These are phyloP conservation scores for Emergomyces orientalis DNA, from an alignment of 2,329 filamentous ascomycete species.

Conservation along the genomic window DNA sequence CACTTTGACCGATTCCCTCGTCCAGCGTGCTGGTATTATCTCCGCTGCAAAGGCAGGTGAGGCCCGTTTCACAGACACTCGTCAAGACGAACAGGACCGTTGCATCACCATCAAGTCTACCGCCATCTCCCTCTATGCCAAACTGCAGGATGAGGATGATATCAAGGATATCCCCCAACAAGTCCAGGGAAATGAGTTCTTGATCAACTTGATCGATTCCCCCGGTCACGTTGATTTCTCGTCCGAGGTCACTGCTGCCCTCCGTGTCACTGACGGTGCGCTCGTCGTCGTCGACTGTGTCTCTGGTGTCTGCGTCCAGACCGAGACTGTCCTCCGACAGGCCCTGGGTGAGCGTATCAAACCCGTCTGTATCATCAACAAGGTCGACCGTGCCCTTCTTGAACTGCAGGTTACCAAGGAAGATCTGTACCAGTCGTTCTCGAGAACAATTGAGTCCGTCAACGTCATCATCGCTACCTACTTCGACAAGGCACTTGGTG, in stretches of 20 bases:
- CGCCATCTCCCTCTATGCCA: conserved; percentile 94
- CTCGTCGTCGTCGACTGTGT: conserved; percentile 99
- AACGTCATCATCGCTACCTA: conserved; percentile 99
- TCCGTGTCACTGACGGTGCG: conserved; percentile 99
- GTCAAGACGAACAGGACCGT: conserved; percentile 97
- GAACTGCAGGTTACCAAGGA: conserved; percentile 98
- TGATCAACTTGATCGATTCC: conserved; percentile 99
- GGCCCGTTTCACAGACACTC: conserved; percentile 91
- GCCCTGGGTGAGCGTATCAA: conserved; percentile 99
- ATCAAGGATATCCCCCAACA: conserved; percentile 87
- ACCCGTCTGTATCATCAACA: conserved; percentile 99
- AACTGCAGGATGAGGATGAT: conserved; percentile 71
- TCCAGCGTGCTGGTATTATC: conserved; percentile 99
- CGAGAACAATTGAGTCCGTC: conserved; percentile 97
- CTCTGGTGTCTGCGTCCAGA: conserved; percentile 99
- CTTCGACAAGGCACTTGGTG: conserved; percentile 91
- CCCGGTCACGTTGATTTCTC: conserved; percentile 99
- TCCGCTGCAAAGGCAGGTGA: conserved; percentile 96
- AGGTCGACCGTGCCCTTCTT: conserved; percentile 98
- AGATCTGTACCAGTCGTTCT: conserved; percentile 99
- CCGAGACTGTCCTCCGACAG: conserved; percentile 98
- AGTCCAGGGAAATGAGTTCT: conserved; percentile 88
- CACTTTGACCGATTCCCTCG: conserved; percentile 96
- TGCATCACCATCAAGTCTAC: conserved; percentile 99
- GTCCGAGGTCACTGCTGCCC: conserved; percentile 96